These are phyloP conservation scores for Celoporthe dispersa DNA, from an alignment of 2,329 filamentous ascomycete species.

Conservation along the genomic window DNA sequence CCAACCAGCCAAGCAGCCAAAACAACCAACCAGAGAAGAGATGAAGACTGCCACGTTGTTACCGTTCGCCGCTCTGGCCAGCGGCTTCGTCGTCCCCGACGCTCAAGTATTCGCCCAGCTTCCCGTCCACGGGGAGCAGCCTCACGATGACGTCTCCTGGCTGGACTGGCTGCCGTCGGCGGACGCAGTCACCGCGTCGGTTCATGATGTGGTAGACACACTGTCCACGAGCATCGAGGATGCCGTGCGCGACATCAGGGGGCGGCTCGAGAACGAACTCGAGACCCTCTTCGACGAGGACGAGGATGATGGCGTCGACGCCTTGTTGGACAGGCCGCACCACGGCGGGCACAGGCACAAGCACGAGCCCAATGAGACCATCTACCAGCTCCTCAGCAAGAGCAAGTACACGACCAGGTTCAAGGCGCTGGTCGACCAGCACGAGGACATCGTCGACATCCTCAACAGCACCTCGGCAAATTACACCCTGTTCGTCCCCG, in stretches of 20 bases:
- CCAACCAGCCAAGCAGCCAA: no score
- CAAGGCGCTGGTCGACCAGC: slow-evolving; percentile 73
- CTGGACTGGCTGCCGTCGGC: slow-evolving; percentile 29
- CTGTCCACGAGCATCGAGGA: slow-evolving; percentile 27
- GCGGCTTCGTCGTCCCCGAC: slow-evolving; percentile 34
- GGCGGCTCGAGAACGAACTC: slow-evolving; percentile 25
- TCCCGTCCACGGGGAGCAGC: slow-evolving; percentile 27
- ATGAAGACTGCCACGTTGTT: slow-evolving; percentile 33
- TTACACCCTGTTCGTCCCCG: slow-evolving; percentile 81
- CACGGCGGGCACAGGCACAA: slow-evolving; percentile 32
- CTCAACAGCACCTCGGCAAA: slow-evolving; percentile 77
- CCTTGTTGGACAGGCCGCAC: slow-evolving; percentile 15
- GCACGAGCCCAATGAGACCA: slow-evolving; percentile 66
- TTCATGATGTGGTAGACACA: slow-evolving; percentile 27
- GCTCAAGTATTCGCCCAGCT: slow-evolving; percentile 29
- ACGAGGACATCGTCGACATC: slow-evolving; percentile 70
- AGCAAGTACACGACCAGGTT: slow-evolving; percentile 80
- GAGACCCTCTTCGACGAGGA: slow-evolving; percentile 41
- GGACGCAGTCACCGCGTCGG: slow-evolving; percentile 23
- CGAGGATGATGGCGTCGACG: slow-evolving; percentile 14
- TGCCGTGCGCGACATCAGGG: slow-evolving; percentile 28
- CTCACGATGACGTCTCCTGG: slow-evolving; percentile 26
- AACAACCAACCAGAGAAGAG: background rate
- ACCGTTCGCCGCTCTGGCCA: slow-evolving; percentile 31
- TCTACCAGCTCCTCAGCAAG: slow-evolving; percentile 78